Evolutionary conservation across 768 basidiomycete species (phyloP).

Genomic region (Suillus clintonianus): DNA sequence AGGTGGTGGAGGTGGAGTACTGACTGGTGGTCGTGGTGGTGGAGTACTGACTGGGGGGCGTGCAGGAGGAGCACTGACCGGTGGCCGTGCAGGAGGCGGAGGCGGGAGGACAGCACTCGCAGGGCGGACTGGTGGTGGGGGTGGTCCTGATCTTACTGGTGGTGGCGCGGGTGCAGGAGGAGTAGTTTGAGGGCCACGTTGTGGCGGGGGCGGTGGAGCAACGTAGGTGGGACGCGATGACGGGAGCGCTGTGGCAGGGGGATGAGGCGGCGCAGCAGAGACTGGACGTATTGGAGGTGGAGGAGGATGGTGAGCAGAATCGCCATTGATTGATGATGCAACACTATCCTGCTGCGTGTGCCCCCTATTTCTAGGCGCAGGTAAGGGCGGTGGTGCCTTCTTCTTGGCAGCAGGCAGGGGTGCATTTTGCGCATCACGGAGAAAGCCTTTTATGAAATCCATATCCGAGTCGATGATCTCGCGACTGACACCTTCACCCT

Average conservation of each 20-base stretch:
- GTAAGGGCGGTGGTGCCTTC: conserved; percentile 40
- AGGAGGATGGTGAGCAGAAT: conserved; percentile 34
- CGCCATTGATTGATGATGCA: conserved; percentile 20
- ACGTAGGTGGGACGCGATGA: conserved; percentile 12
- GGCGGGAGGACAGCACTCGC: conserved; percentile 29
- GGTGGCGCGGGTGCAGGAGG: conserved; percentile 32
- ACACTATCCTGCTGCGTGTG: conserved; percentile 27
- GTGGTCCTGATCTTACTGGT: conserved; percentile 33
- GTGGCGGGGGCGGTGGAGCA: conserved; percentile 24
- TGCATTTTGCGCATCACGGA: conserved; percentile 50
- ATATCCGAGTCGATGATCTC: conserved; percentile 76
- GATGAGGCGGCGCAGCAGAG: conserved; percentile 32
- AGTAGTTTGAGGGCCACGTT: conserved; percentile 26
- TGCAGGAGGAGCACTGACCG: conserved; percentile 41
- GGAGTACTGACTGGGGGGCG: conserved; percentile 25
- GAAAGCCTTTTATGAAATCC: conserved; percentile 87
- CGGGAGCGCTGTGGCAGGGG: conserved; percentile 33
- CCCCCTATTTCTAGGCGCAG: conserved; percentile 32
- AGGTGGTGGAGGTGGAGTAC: conserved; percentile 34
- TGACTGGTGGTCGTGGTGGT: conserved; percentile 33
- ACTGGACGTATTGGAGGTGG: conserved; percentile 32
- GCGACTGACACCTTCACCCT: conserved; percentile 62
- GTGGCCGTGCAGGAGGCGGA: conserved; percentile 33
- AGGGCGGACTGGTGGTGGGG: conserved; percentile 40
- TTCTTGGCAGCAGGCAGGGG: conserved; percentile 44